A percentile compares a stretch with the other conserved stretches of the same genome.
These are phyloP conservation scores for Colletotrichum viniferum DNA, from an alignment of 2,329 filamentous ascomycete species.

Conservation along the genomic window DNA sequence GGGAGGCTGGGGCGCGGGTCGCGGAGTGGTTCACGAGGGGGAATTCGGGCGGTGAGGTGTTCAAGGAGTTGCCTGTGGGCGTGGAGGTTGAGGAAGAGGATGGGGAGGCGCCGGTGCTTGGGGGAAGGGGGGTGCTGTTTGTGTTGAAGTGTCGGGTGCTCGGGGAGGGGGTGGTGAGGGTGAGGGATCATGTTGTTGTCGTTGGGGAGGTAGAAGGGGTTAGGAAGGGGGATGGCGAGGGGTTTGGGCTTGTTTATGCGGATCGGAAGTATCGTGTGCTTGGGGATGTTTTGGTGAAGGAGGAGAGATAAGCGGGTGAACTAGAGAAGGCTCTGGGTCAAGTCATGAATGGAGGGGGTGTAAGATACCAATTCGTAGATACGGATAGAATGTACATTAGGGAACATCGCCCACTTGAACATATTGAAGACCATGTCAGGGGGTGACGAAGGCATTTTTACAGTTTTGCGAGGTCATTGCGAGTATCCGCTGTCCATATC, in stretches of 20 bases:
- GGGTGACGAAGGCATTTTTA: not conserved
- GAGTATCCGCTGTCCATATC: not conserved
- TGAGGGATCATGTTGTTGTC: conserved; percentile 57
- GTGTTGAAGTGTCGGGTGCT: conserved; percentile 49
- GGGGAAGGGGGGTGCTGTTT: conserved; percentile 57
- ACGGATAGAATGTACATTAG: conserved; percentile 6
- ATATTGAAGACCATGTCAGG: no score
- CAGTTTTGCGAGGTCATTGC: not conserved
- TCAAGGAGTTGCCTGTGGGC: conserved; percentile 35
- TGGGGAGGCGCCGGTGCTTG: conserved; percentile 45
- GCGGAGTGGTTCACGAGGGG: conserved; percentile 58
- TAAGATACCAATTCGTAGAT: conserved; percentile 4
- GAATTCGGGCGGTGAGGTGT: conserved; percentile 42
- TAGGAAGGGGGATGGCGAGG: conserved; percentile 31
- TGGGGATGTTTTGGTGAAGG: conserved; percentile 36
- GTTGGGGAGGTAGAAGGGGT: conserved; percentile 56
- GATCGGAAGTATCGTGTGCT: conserved; percentile 52
- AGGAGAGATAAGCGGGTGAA: no score
- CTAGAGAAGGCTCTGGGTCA: no score
- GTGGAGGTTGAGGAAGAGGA: conserved; percentile 20
- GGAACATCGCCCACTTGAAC: not conserved
- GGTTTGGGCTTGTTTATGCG: conserved; percentile 53
- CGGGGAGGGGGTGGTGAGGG: conserved; percentile 48
- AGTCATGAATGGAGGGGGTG: not conserved
- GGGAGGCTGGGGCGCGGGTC: conserved; percentile 50